These are phyloP conservation scores for Discostella stelligeroides DNA, from an alignment of 108 stramenopile genomes.

Conservation along the genomic window DNA sequence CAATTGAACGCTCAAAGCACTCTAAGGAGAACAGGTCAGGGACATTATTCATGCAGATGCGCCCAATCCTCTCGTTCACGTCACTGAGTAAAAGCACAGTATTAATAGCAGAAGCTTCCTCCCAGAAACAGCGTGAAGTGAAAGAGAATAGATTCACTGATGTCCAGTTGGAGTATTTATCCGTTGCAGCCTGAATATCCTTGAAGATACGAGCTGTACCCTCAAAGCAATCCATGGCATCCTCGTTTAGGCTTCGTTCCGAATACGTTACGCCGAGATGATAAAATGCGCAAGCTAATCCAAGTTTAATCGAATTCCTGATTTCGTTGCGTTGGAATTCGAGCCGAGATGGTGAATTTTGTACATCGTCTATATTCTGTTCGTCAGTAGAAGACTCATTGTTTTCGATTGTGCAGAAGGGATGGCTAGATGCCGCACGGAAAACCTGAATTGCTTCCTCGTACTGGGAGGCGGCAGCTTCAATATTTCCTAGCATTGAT, in stretches of 20 bases:
- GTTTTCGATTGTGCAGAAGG: slow-evolving; percentile 1
- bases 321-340: slow-evolving; percentile 23
- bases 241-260: slow-evolving; percentile 10
- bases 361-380: neutral
- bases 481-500: slow-evolving; percentile 15
- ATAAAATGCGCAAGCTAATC: slow-evolving; percentile 30
- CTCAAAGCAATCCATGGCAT: slow-evolving; percentile 35
- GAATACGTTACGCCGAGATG: slow-evolving; percentile 22
- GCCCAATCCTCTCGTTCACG: slow-evolving; percentile 34
- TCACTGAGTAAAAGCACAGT: slow-evolving; percentile 39
- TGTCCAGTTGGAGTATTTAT: slow-evolving; percentile 6
- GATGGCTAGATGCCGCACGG: slow-evolving; percentile 8
- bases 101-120: slow-evolving; percentile 29
- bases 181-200: slow-evolving; percentile 16
- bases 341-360: neutral
- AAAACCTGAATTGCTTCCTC: slow-evolving; percentile 33
- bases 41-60: slow-evolving; percentile 19
- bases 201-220: slow-evolving; percentile 31
- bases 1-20: slow-evolving; percentile 43
- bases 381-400: neutral
- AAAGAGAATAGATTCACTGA: slow-evolving; percentile 14
- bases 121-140: slow-evolving; percentile 26
- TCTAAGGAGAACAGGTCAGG: slow-evolving; percentile 20
- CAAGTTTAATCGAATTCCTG: slow-evolving; percentile 14
- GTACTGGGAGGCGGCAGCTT: slow-evolving; percentile 4